Percentiles rank a stretch among this genome's conserved stretches.
These are phyloP conservation scores for Bipolaris gigantea DNA, from an alignment of 2,329 filamentous ascomycete genomes.

Conservation along the genomic window DNA sequence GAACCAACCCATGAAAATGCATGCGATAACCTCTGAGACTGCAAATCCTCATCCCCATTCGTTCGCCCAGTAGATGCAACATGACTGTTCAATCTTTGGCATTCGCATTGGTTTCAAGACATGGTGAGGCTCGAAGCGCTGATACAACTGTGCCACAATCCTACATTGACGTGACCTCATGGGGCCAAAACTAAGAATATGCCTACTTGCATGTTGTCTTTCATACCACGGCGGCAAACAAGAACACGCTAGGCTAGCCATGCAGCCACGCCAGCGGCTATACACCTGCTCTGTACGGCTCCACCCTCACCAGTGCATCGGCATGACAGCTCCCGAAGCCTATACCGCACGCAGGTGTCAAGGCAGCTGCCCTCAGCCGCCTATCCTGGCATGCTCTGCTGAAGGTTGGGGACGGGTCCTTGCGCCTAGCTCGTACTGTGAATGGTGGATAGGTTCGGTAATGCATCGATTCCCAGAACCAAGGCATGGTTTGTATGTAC, in stretches of 20 bases:
- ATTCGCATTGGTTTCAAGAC: conserved; percentile 15
- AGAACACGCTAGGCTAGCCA: conserved; percentile 20
- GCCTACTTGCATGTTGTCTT: conserved; percentile 24
- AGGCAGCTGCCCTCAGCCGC: conserved; percentile 31
- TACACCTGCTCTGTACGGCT: conserved; percentile 29
- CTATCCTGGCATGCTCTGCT: conserved; percentile 29
- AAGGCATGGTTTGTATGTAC: conserved; percentile 27
- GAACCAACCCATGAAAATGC: conserved; percentile 8
- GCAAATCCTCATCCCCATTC: conserved; percentile 4
- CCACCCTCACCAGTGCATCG: conserved; percentile 22
- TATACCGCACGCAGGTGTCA: conserved; percentile 25
- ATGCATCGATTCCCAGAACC: conserved; percentile 25
- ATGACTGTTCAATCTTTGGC: conserved; percentile 5
- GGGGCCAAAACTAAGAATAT: conserved; percentile 35
- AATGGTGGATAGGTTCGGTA: conserved; percentile 28
- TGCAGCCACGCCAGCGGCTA: conserved; percentile 34
- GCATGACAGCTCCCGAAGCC: conserved; percentile 25
- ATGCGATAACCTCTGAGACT: conserved; percentile 10
- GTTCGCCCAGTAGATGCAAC: conserved; percentile 13
- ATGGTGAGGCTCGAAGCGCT: conserved; percentile 28
- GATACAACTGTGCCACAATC: conserved; percentile 30
- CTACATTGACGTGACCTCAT: conserved; percentile 23
- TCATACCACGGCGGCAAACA: conserved; percentile 29
- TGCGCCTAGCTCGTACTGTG: conserved; percentile 29
- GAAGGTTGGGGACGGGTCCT: conserved; percentile 21